Evolutionary conservation across 371 early-diverging fungal species (phyloP).

Genomic region (Quaeritorhiza haematococci): DNA sequence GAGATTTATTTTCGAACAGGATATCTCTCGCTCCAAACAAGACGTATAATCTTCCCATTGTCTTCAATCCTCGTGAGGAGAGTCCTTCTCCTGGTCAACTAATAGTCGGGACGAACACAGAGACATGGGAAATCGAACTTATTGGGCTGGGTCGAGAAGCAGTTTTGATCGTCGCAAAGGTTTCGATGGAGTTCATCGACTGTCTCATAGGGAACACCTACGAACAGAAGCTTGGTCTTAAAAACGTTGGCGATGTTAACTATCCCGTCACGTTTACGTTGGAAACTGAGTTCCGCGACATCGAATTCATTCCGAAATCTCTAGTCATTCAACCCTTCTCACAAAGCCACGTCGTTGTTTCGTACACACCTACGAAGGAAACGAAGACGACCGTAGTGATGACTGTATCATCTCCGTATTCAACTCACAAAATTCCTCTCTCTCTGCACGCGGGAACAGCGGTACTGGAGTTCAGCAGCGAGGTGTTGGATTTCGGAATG

Average conservation of each 20-base stretch:
- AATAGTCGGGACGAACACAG: conserved; percentile 41
- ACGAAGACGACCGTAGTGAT: conserved; percentile 39
- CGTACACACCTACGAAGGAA: conserved; percentile 41
- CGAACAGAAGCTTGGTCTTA: conserved; percentile 47
- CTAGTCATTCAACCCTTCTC: conserved; percentile 48
- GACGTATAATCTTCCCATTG: conserved; percentile 46
- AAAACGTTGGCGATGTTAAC: conserved; percentile 57
- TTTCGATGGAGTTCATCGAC: conserved; percentile 43
- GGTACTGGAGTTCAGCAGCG: conserved; percentile 34
- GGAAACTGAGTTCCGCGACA: conserved; percentile 40
- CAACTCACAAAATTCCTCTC: conserved; percentile 45
- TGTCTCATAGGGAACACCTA: conserved; percentile 56
- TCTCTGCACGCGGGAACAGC: conserved; percentile 46
- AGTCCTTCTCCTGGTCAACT: conserved; percentile 42
- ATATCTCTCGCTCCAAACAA: conserved; percentile 48
- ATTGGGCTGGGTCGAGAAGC: conserved; percentile 53
- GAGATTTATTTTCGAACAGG: conserved; percentile 7
- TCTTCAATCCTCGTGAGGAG: conserved; percentile 56
- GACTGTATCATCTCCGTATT: conserved; percentile 50
- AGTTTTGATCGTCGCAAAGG: conserved; percentile 52
- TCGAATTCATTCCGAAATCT: conserved; percentile 41
- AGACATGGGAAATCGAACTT: conserved; percentile 51
- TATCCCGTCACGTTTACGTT: conserved; percentile 52
- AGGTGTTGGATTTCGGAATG: conserved; percentile 50
- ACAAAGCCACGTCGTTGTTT: conserved; percentile 39